phyloP scores from a whole-genome alignment of 345 rosid species.

The Atalantia buxifolia region DNA sequence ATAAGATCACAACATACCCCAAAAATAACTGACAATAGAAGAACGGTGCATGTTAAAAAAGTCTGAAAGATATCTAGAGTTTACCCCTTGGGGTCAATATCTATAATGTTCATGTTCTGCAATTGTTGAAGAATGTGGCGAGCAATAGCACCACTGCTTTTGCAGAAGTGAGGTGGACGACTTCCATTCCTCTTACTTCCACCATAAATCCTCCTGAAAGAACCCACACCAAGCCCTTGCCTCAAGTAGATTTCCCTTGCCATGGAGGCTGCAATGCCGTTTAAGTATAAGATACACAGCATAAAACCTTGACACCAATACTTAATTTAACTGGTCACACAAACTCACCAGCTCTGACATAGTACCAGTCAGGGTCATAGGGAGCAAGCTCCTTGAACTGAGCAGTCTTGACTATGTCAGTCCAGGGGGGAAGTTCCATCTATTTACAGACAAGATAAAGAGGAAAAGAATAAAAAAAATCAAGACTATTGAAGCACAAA shows the following conservation, averaged over 20 bases:
- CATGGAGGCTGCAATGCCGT: constrained; percentile 61
- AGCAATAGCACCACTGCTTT: constrained; percentile 83
- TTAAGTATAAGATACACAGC: neutral
- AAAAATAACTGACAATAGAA: neutral
- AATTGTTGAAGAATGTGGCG: constrained; percentile 86
- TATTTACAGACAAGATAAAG: constrained; percentile 12
- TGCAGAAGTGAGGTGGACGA: constrained; percentile 84
- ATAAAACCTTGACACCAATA: neutral
- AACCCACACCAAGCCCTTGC: constrained; percentile 93
- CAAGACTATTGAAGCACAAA: neutral
- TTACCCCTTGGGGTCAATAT: constrained; percentile 66
- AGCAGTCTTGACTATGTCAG: constrained; percentile 84
- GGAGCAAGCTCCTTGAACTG: constrained; percentile 86
- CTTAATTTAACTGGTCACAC: neutral
- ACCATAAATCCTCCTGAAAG: constrained; percentile 75
- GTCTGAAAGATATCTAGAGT: neutral
- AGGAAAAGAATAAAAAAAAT: neutral
- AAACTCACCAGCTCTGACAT: constrained; percentile 61
- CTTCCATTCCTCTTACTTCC: constrained; percentile 88
- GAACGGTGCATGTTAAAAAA: neutral
- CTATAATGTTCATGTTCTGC: constrained; percentile 63
- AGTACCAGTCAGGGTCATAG: constrained; percentile 92
- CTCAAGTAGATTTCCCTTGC: constrained; percentile 86
- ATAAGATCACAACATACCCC: neutral
- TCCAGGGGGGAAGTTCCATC: constrained; percentile 93